Base-by-base conservation (phyloP, 495 filamentous ascomycete genomes). In the Aspergillus taichungensis region DNA sequence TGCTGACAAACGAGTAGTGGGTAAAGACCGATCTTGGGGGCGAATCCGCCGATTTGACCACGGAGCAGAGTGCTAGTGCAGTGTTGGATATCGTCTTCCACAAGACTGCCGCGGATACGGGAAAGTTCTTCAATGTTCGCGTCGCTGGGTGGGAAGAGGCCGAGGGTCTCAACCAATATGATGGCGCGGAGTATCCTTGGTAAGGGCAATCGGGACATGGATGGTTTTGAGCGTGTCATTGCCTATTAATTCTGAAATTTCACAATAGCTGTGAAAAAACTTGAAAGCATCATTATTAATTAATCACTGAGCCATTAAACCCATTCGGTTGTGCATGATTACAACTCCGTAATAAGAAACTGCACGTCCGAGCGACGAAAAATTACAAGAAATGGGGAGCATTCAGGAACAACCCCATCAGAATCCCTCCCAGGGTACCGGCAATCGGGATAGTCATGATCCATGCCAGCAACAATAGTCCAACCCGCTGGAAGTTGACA, bases 401-500 rank as follows among this genome's bases (percentile, higher is more conserved):
- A 40, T 83, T 83, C 11, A 83, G 47, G 33, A 78, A 60, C n/a
- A 84, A 42, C 6, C 75, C 78, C 77, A 82, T 82, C 14, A 81
- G 46, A n/a, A 71, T 50, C 10, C 80, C 80, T 24, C 63, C 75
- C 14, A 84, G 49, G 29, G 73, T 78, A 13, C 77, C 80, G 8
- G 80, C 76, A 46, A 80, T 68, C 7, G 80, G 80, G 30, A 84
- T 75, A 0, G 80, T 84, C 52, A 74, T 55, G 50, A 83, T 70
- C 80, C 80, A 83, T n/a, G 67, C 70, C 30, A 71, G 36, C 40
- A 75, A 52, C 47, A 80, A 45, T 8, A 78, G 65, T 6, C 67
- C 72, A 28, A 83, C 72, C 43, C 73, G 74, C 55, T 79, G 76
- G 64, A 69, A 84, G 67, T 84, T 84, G 45, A 84, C 72, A 8